These are phyloP conservation scores for Rubroshorea leprosula DNA, from an alignment of 345 rosid species.

Conservation along the genomic window DNA sequence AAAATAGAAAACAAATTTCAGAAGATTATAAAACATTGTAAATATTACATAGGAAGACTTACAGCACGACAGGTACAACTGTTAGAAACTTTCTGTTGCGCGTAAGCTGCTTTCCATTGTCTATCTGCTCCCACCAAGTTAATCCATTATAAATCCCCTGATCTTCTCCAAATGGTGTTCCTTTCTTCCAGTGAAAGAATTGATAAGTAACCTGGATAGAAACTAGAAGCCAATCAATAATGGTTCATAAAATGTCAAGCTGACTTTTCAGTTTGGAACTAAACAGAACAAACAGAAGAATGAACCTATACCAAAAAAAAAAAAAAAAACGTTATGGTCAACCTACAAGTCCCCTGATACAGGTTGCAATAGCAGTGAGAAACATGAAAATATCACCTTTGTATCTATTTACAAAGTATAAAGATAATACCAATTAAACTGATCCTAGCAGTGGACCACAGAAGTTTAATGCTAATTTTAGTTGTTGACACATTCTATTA, in stretches of 20 bases:
- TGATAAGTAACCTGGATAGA: conserved; percentile 76
- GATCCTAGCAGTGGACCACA: not conserved
- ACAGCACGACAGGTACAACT: conserved; percentile 92
- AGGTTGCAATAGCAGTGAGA: not conserved
- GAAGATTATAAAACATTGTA: too few relatives aligned
- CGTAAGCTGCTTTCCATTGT: conserved; percentile 90
- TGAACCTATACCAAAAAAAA: too few relatives aligned
- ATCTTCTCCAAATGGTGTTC: conserved; percentile 94
- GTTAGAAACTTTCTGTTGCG: conserved; percentile 89
- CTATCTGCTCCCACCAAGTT: conserved; percentile 99
- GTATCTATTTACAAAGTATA: not conserved
- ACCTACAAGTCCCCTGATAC: too few relatives aligned
- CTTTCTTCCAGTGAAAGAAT: conserved; percentile 98
- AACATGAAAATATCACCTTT: not conserved
- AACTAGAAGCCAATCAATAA: conserved; percentile 7
- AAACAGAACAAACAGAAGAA: not conserved
- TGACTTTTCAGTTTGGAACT: too few relatives aligned
- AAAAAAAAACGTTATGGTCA: too few relatives aligned
- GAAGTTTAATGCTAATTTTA: not conserved
- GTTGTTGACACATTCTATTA: not conserved
- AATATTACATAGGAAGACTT: conserved; percentile 28
- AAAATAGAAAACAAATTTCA: not conserved
- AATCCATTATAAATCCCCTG: conserved; percentile 90
- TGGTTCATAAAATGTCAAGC: not conserved
- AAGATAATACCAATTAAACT: conserved; percentile 3